These are phyloP conservation scores for Aphanomyces euteiches DNA, from an alignment of 352 stramenopile genomes.

Conservation along the genomic window DNA sequence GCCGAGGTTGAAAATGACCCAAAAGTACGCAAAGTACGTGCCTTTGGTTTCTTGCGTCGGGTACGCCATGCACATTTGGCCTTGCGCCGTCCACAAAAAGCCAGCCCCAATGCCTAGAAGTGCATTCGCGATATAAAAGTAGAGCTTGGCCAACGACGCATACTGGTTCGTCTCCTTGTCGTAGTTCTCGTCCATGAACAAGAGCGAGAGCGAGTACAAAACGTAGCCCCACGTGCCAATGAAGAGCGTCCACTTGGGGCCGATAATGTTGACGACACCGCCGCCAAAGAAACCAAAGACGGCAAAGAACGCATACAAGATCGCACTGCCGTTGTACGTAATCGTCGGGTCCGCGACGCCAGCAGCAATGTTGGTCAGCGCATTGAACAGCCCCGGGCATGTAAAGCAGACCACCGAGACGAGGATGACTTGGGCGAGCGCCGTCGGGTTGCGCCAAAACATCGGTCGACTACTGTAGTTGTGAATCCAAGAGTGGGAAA, in stretches of 20 bases:
- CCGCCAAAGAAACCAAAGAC: constrained; percentile 47
- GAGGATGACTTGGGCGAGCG: constrained; percentile 38
- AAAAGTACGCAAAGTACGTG: constrained; percentile 62
- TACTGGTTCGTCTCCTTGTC: not conserved
- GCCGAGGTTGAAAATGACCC: constrained; percentile 79
- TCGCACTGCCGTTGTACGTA: constrained; percentile 41
- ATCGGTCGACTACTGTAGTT: not conserved
- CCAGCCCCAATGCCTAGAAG: constrained; percentile 55
- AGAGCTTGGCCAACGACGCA: not conserved
- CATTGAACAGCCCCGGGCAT: constrained; percentile 53
- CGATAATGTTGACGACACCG: constrained; percentile 45
- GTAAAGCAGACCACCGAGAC: constrained; percentile 50
- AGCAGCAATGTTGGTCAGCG: constrained; percentile 45
- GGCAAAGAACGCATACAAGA: constrained; percentile 64
- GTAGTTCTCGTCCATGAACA: constrained; percentile 40
- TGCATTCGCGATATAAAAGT: constrained; percentile 39
- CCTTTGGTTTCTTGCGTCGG: constrained; percentile 43
- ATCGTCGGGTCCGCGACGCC: constrained; percentile 42
- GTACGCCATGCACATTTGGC: constrained; percentile 63
- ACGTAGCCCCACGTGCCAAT: constrained; percentile 60
- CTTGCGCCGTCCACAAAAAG: constrained; percentile 75
- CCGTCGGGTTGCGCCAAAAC: not conserved
- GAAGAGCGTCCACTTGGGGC: constrained; percentile 44
- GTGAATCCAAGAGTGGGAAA: no score
- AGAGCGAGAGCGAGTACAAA: constrained; percentile 44